phyloP scores from a whole-genome alignment of 1,284 basidiomycete genomes.

The Phlebopus sp. region DNA sequence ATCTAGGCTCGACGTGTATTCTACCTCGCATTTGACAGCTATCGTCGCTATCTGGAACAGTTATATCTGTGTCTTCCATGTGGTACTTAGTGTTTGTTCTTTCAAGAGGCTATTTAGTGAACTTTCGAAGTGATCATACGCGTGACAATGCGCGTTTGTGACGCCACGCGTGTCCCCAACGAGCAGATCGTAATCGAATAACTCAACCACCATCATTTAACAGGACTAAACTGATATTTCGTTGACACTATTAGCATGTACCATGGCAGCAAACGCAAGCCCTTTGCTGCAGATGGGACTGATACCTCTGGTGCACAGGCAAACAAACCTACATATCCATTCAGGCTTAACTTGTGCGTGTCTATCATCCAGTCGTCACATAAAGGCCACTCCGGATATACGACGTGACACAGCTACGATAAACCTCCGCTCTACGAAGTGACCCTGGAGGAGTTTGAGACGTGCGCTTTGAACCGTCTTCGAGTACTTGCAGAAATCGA shows the following conservation, averaged over 20 bases:
- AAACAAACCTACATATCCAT: constrained; percentile 46
- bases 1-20: constrained; percentile 21
- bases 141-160: constrained; percentile 30
- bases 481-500: constrained; percentile 95
- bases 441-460: constrained; percentile 96
- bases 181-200: too few species aligned
- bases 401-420: constrained; percentile 63
- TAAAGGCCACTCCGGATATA: constrained; percentile 3
- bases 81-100: too few species aligned
- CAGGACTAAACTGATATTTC: not conserved
- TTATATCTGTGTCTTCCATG: constrained; percentile 3
- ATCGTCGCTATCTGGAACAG: constrained; percentile 18
- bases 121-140: constrained; percentile 20
- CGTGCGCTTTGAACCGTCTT: constrained; percentile 85
- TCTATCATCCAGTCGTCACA: not conserved
- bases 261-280: constrained; percentile 13
- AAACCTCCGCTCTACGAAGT: constrained; percentile 86
- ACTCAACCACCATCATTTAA: not conserved
- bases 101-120: too few species aligned
- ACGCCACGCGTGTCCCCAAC: constrained; percentile 7
- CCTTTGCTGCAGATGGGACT: constrained; percentile 3
- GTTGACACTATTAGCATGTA: constrained; percentile 17
- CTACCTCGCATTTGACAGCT: constrained; percentile 11
- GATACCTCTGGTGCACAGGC: not conserved
- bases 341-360: constrained; percentile 80